phyloP scores from a whole-genome alignment of 2,329 filamentous ascomycete genomes.

The Sclerotinia borealis region DNA sequence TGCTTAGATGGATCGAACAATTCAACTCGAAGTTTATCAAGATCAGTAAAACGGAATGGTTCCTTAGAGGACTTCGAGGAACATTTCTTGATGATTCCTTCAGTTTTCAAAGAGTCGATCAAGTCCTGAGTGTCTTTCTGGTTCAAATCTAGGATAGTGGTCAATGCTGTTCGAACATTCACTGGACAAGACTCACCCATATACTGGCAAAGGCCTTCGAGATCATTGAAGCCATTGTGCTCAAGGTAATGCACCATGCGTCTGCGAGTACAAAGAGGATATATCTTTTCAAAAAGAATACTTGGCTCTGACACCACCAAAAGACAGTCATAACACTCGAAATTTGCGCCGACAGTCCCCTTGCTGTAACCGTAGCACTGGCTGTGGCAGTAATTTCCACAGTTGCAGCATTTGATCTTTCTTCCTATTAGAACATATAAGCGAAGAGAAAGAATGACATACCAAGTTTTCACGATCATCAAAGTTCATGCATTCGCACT shows the following conservation, averaged over 20 bases:
- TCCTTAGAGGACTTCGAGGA: not conserved
- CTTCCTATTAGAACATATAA: not conserved
- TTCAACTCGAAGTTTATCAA: not conserved
- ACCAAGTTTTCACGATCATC: constrained; percentile 5
- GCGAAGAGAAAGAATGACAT: not conserved
- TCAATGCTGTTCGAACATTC: not conserved
- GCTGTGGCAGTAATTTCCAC: constrained; percentile 17
- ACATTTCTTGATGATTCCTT: constrained; percentile 13
- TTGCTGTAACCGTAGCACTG: constrained; percentile 24
- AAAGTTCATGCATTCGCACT: not conserved
- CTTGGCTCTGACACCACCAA: constrained; percentile 1
- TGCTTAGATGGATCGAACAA: constrained; percentile 6
- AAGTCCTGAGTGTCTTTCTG: constrained; percentile 7
- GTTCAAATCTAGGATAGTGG: not conserved
- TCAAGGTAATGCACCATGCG: constrained; percentile 18
- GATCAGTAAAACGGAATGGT: not conserved
- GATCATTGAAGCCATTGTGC: constrained; percentile 3
- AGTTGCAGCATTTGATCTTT: constrained; percentile 22
- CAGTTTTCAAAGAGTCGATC: constrained; percentile 2
- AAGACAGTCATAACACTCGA: constrained; percentile 22
- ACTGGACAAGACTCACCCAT: not conserved
- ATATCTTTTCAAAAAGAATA: constrained; percentile 8
- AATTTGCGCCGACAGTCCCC: not conserved
- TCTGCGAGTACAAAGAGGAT: constrained; percentile 14
- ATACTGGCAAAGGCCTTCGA: constrained; percentile 12